These are phyloP conservation scores for Colletotrichum sp. DNA, from an alignment of 2,329 filamentous ascomycete species.

Conservation along the genomic window DNA sequence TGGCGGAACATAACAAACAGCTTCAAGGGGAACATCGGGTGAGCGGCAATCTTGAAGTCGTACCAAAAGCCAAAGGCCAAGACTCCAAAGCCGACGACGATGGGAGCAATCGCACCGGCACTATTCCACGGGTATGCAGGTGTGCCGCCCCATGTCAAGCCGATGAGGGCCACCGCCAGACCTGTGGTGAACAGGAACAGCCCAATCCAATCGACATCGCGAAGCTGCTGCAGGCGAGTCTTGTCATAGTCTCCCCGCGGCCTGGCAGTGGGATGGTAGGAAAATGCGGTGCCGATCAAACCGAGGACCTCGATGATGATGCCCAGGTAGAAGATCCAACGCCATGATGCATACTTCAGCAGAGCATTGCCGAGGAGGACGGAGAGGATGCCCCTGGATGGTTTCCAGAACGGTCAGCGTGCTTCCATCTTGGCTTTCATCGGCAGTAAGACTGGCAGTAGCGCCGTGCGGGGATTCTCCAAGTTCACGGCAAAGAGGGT, in stretches of 20 bases:
- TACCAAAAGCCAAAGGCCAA: conserved; percentile 24
- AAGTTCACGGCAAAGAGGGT: background rate
- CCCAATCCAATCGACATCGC: conserved; percentile 34
- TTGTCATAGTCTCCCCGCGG: conserved; percentile 33
- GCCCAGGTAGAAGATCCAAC: conserved; percentile 30
- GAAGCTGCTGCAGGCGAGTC: conserved; percentile 32
- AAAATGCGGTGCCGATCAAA: conserved; percentile 27
- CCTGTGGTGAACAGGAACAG: conserved; percentile 25
- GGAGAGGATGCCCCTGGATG: conserved; percentile 28
- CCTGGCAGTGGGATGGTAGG: conserved; percentile 30
- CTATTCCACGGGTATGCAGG: conserved; percentile 19
- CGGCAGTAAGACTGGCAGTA: background rate
- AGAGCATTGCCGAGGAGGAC: conserved; percentile 32
- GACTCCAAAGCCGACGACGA: conserved; percentile 23
- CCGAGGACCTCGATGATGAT: conserved; percentile 30
- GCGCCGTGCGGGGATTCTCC: background rate
- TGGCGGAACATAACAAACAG: conserved; percentile 33
- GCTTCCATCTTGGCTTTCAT: background rate
- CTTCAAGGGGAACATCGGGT: conserved; percentile 29
- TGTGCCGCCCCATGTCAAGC: conserved; percentile 24
- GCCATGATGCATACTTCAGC: conserved; percentile 31
- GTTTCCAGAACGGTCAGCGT: conserved; percentile 5
- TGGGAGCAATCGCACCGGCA: conserved; percentile 21
- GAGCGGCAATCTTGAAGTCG: conserved; percentile 26
- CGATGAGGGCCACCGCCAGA: conserved; percentile 25